Evolutionary conservation across 768 basidiomycete genomes (phyloP).

Genomic region (Butyriboletus loyo): DNA sequence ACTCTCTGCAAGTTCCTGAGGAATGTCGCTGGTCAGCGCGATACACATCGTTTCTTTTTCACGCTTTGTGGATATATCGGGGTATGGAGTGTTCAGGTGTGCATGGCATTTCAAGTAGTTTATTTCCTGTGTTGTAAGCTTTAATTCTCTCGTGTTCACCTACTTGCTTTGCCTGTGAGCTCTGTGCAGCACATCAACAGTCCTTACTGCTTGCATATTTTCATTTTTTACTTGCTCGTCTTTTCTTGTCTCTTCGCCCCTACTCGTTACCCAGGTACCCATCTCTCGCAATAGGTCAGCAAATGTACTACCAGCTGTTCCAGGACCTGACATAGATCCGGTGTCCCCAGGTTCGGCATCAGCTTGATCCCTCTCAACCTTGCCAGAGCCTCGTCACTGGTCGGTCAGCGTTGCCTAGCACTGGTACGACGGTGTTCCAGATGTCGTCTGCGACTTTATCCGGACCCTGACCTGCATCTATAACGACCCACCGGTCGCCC

Average conservation of each 20-base stretch:
- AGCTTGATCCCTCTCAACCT: not conserved
- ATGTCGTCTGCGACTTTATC: conserved; percentile 53
- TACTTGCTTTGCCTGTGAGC: conserved; percentile 10
- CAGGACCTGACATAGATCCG: conserved; percentile 6
- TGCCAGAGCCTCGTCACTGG: conserved; percentile 56
- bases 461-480: conserved; percentile 55
- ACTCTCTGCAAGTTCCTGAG: conserved; percentile 52
- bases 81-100: conserved; percentile 19
- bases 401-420: conserved; percentile 35
- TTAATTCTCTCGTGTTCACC: conserved; percentile 9
- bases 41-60: conserved; percentile 3
- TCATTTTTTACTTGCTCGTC: conserved; percentile 5
- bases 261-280: conserved; percentile 21
- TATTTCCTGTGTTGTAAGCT: conserved; percentile 10
- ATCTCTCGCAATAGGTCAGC: conserved; percentile 20
- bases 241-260: conserved; percentile 10
- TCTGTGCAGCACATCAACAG: conserved; percentile 6
- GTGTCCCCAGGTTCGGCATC: not conserved
- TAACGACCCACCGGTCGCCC: conserved; percentile 46
- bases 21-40: not conserved
- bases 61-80: conserved; percentile 14
- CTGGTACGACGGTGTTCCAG: conserved; percentile 49
- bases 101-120: conserved; percentile 15
- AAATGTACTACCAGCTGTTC: conserved; percentile 24
- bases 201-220: conserved; percentile 10